Evolutionary conservation across 306 rosid species (phyloP).

Genomic region (Prunus dulcis): DNA sequence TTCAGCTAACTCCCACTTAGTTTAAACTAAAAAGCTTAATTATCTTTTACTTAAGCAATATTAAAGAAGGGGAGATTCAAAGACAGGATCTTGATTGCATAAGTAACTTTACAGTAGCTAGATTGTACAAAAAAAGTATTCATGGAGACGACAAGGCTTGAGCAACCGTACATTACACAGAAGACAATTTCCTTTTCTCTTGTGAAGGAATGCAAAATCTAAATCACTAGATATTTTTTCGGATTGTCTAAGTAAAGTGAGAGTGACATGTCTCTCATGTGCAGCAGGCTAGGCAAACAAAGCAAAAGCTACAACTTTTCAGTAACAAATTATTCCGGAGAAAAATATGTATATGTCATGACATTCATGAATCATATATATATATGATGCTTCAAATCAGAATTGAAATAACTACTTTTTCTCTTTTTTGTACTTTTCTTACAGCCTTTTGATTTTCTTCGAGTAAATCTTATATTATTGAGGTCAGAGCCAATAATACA

Average conservation of each 20-base stretch:
- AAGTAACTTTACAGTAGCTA: too few species aligned
- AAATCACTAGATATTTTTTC: conserved; percentile 11
- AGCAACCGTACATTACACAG: not conserved
- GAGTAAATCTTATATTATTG: not conserved
- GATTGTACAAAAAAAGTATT: not conserved
- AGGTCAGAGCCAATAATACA: not conserved
- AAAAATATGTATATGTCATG: not conserved
- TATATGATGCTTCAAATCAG: conserved; percentile 12
- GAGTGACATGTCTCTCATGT: conserved; percentile 13
- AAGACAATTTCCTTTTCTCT: not conserved
- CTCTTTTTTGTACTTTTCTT: not conserved
- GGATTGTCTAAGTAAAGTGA: conserved; percentile 12
- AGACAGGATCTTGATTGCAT: too few species aligned
- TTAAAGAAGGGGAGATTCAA: too few species aligned
- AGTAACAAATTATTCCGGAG: not conserved
- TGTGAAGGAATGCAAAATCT: not conserved
- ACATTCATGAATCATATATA: not conserved
- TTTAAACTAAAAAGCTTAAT: too few species aligned
- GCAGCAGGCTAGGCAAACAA: not conserved
- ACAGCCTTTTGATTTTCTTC: too few species aligned
- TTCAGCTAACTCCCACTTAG: too few species aligned
- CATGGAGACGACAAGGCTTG: not conserved
- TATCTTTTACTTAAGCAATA: too few species aligned
- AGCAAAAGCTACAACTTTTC: not conserved
- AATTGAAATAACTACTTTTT: not conserved